A percentile compares a stretch with the other conserved stretches of the same genome.
Conservation (phyloP, 2,329 filamentous ascomycete genomes). For the Zymoseptoria tritici region DNA sequence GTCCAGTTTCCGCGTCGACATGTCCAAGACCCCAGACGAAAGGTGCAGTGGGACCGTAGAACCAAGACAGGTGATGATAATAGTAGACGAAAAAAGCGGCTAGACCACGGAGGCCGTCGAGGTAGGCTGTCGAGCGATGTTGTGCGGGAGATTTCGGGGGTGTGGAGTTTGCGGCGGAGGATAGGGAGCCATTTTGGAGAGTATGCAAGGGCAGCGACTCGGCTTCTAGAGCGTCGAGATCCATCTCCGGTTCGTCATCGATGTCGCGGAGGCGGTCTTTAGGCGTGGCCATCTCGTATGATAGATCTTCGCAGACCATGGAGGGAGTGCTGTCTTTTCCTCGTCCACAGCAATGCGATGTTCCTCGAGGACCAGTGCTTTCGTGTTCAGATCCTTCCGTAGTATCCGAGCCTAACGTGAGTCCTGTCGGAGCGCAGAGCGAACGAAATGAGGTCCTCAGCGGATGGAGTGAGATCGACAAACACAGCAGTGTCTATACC, state of each 20-base stretch:
- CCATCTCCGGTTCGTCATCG: neutral
- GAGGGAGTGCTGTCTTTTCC: neutral
- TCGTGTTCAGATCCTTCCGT: neutral
- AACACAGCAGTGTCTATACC: neutral
- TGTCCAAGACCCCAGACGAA: conserved; percentile 18
- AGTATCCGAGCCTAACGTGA: neutral
- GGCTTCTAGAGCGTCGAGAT: neutral
- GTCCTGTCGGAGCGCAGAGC: neutral
- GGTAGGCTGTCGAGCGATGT: conserved; percentile 41
- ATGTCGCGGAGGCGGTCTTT: neutral
- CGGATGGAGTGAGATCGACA: no score
- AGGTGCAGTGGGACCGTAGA: conserved; percentile 39
- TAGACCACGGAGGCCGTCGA: conserved; percentile 59
- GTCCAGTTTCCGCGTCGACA: conserved; percentile 25
- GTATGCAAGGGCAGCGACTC: neutral
- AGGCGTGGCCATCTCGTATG: neutral
- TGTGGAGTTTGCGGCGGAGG: neutral
- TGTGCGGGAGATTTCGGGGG: neutral
- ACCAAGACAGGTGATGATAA: conserved; percentile 46
- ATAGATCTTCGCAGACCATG: neutral
- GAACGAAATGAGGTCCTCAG: neutral
- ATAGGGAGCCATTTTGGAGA: neutral
- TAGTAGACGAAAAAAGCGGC: conserved; percentile 58
- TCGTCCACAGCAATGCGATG: no score
- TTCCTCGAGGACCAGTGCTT: neutral